These are phyloP conservation scores for Trichosporon sp. DNA, from an alignment of 1,284 basidiomycete species.

Conservation along the genomic window DNA sequence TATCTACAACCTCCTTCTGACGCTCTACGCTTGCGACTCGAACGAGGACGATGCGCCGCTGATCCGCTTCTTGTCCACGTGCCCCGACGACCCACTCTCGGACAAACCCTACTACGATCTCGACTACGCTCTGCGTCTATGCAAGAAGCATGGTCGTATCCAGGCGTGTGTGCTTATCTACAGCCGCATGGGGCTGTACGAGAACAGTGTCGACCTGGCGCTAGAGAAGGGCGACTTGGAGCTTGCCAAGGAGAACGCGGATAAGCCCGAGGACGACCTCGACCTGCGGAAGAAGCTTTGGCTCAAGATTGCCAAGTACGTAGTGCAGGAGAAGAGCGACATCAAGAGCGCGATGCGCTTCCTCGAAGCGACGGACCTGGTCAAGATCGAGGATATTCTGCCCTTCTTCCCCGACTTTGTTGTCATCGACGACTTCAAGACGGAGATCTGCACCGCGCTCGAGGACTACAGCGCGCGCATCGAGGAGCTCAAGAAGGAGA, in stretches of 20 bases:
- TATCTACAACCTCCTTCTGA: slow-evolving; percentile 91
- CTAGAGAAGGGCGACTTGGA: slow-evolving; percentile 90
- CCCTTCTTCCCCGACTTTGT: slow-evolving; percentile 99
- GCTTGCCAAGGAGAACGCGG: slow-evolving; percentile 88
- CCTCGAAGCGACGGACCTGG: slow-evolving; percentile 86
- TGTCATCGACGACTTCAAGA: slow-evolving; percentile 99
- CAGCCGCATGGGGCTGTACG: slow-evolving; percentile 95
- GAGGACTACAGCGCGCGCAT: slow-evolving; percentile 94
- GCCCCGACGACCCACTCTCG: slow-evolving; percentile 78
- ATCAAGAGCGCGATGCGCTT: slow-evolving; percentile 98
- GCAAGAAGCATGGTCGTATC: slow-evolving; percentile 76
- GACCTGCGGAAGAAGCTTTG: slow-evolving; percentile 89
- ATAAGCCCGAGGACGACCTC: slow-evolving; percentile 87
- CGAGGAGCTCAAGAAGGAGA: slow-evolving; percentile 84
- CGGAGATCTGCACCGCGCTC: slow-evolving; percentile 93
- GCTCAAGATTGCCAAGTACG: slow-evolving; percentile 96
- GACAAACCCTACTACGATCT: slow-evolving; percentile 92
- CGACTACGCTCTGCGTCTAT: slow-evolving; percentile 91
- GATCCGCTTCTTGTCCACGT: slow-evolving; percentile 80
- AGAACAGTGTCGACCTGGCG: slow-evolving; percentile 93
- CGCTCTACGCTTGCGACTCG: slow-evolving; percentile 69
- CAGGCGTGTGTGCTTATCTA: slow-evolving; percentile 96
- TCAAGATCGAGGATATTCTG: slow-evolving; percentile 97
- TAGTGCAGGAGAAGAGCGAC: slow-evolving; percentile 95
- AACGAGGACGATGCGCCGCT: slow-evolving; percentile 73